Conservation (phyloP, 106 monocot genomes). For the Posidonia australis region DNA sequence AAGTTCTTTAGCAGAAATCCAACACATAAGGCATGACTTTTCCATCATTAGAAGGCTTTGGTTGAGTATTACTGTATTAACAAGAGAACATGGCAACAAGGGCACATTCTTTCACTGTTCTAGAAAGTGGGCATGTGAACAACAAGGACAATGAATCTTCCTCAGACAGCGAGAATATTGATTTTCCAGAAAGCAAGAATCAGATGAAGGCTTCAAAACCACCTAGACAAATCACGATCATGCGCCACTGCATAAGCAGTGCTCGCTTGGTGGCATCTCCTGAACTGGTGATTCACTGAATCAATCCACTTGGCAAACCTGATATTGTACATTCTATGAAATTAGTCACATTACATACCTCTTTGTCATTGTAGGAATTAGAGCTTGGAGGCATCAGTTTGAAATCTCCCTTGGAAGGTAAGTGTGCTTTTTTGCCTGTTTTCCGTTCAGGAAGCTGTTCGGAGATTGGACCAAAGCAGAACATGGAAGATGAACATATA, state of each 20-base stretch:
- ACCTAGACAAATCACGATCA: slow-evolving; percentile 26
- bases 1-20: no score
- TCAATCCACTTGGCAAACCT: background rate
- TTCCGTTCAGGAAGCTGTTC: slow-evolving; percentile 74
- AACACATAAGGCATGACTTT: no score
- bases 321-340: background rate
- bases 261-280: slow-evolving; percentile 14
- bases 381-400: slow-evolving; percentile 21
- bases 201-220: slow-evolving; percentile 26
- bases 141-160: background rate
- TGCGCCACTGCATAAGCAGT: slow-evolving; percentile 40
- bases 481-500: slow-evolving; percentile 86
- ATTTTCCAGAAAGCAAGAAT: slow-evolving; percentile 7
- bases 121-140: no score
- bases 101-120: no score
- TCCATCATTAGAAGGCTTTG: no score
- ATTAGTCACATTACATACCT: background rate
- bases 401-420: slow-evolving; percentile 23
- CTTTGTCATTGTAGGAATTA: slow-evolving; percentile 33
- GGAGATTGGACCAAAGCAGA: slow-evolving; percentile 46
- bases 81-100: no score
- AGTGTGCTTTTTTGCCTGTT: slow-evolving; percentile 36
- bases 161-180: background rate
- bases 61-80: no score
- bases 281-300: slow-evolving; percentile 3